Conservation (phyloP, 345 rosid genomes). For the Eucalyptus sp. region DNA sequence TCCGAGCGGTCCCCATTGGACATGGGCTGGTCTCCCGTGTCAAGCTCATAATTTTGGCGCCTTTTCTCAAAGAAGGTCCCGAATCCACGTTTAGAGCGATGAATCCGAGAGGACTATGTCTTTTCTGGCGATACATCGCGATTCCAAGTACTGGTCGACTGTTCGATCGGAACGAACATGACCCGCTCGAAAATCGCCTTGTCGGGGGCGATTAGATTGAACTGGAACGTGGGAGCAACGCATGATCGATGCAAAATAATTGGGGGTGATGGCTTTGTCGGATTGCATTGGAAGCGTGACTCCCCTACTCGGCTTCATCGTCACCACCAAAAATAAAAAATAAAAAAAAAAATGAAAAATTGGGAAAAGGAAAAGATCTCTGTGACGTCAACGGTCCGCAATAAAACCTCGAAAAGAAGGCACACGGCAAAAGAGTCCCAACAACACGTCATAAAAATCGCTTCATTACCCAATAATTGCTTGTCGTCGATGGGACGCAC, state of each 20-base stretch:
- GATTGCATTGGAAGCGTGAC: background rate
- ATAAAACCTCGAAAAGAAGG: background rate
- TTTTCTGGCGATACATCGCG: too few relatives aligned
- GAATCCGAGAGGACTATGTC: background rate
- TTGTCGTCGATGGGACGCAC: background rate
- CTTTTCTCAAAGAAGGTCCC: background rate
- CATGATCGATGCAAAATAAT: background rate
- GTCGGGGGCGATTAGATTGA: too few relatives aligned
- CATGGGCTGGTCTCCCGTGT: too few relatives aligned
- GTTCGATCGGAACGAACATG: fast-evolving
- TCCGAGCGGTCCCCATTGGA: background rate
- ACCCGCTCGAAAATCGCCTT: fast-evolving
- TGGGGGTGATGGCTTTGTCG: background rate
- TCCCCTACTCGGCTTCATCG: background rate
- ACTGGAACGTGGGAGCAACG: fast-evolving
- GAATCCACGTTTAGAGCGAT: background rate
- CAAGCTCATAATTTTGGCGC: background rate
- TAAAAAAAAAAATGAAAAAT: background rate
- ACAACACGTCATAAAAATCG: background rate
- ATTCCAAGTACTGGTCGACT: background rate
- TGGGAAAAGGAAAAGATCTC: background rate
- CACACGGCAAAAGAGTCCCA: background rate
- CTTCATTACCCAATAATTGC: background rate
- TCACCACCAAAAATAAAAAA: background rate
- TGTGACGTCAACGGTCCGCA: background rate